Evolutionary conservation across 2,329 filamentous ascomycete species (phyloP), one percentile per base, ranked within the genome.

Genomic region (Atkinsonella hypoxylon): DNA sequence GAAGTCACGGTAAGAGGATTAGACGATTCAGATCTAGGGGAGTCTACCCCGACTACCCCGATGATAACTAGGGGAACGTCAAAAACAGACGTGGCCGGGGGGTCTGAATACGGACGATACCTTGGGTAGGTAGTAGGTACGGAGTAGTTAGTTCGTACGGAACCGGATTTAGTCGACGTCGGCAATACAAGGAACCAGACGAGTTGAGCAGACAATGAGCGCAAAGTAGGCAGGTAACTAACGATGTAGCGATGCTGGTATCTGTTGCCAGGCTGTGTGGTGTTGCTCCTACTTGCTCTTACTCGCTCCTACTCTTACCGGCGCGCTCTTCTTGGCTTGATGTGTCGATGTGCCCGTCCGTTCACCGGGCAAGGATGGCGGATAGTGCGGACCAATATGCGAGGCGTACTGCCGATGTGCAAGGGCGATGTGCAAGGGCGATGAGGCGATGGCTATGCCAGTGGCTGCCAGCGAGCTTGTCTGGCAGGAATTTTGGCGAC

Each of bases 391-490:
- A 45, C 56, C 55, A 56, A 54, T 52, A 48, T 43, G 49, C 55
- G 56, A 54, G 51, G 49, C 56, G 57, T 57, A 51, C 54, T 55
- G 53, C 57, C 51, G 53, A 54, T 51, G 50, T 55, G 56, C 56
- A 58, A 54, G 54, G 51, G 52, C 51, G 44, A 49, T 48, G 40
- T 55, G 56, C 56, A 58, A 54, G 54, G 51, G 52, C 51, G 44
- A 49, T 48, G 40, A 48, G 45, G 45, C 47, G 47, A 45, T 51
- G 15, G 34, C 38, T 20, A 42, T 49, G 49, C 48, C 46, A 50
- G 55, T 55, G 55, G 55, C 51, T 53, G 54, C 52, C 47, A 30
- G 42, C 30, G 45, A 54, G 48, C 38, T 49, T 53, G 39, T 45
- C 45, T 20, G 46, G 45, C 31, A 45, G 34, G 40, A 36, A 48